Base-by-base conservation (phyloP, 2,329 filamentous ascomycete species). In the Claviceps sp. region DNA sequence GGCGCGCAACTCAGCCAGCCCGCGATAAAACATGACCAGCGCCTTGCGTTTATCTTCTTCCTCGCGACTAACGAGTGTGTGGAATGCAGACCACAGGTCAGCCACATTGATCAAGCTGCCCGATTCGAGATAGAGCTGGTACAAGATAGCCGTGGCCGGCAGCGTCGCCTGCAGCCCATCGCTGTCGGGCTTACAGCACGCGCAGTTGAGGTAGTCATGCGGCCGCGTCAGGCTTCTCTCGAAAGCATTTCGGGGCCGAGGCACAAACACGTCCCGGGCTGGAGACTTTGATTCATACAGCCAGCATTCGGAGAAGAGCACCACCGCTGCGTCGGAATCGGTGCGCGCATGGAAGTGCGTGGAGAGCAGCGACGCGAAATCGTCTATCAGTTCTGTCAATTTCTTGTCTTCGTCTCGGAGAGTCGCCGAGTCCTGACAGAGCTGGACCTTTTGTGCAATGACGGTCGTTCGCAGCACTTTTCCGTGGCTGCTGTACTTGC, bases 11-110 rank as follows among this genome's bases (percentile, higher is more conserved):
- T 98, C 93, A 0, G 91, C 88, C 56, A 97, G 67, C 5, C 80
- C 86, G 55, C 82, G 78, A 67, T 96, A 96, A 68, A 97, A 98
- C 54, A 86, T 70, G 43, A 88, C 81, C 68, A 88, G 74, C 7
- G 75, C 76, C 47, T 73, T 75, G 57, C 78, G 71, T 64, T 82
- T 78, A 47, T 75, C 71, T 7, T 70, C 59, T 7, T 73, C 72
- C 14, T 71, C 68, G 14, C 70, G 69, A 9, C 11, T 59, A 60
- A 85, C 70, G 34, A 86, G 76, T 16, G 78, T 78, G 57, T 78
- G 76, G 65, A 88, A 94, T 3, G 88, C 86, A 13, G 80, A 77
- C 85, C 86, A 90, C 47, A 93, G 65, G 68, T 94, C 88, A 37
- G 80, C 84, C 48, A 85, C 81, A 59, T 93, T 93, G 65, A 93